Evolutionary conservation across 2,329 filamentous ascomycete genomes (phyloP).

Genomic region (Lasiodiplodia sp.): DNA sequence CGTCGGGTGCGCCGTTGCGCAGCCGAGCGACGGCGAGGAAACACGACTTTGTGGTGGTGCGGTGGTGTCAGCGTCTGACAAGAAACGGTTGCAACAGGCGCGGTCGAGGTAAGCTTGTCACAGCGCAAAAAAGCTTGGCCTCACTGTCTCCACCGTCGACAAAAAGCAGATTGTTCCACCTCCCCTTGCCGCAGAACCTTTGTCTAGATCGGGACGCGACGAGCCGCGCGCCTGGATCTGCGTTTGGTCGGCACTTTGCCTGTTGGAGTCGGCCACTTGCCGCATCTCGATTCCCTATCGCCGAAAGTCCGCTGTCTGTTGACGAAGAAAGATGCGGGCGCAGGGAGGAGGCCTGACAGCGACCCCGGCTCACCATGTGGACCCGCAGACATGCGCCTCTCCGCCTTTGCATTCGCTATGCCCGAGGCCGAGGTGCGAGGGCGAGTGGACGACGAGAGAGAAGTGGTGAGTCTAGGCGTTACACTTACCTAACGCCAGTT

Average conservation of each 20-base stretch:
- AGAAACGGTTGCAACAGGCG: neutral
- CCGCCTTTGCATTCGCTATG: neutral
- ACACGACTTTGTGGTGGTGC: too few species aligned
- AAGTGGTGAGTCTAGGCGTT: neutral
- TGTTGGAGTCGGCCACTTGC: neutral
- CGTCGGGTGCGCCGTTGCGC: too few species aligned
- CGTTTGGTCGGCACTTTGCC: neutral
- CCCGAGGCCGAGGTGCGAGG: neutral
- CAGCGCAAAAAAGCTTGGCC: neutral
- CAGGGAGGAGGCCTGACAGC: neutral
- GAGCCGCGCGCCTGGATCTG: neutral
- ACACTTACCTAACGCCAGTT: slow-evolving; percentile 3
- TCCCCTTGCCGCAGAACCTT: too few species aligned
- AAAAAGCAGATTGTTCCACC: neutral
- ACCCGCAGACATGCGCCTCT: neutral
- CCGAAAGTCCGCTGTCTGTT: neutral
- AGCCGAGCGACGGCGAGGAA: too few species aligned
- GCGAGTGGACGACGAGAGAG: neutral
- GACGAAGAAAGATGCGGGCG: neutral
- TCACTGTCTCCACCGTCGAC: neutral
- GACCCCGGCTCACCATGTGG: too few species aligned
- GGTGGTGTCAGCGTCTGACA: neutral
- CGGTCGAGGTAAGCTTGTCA: neutral
- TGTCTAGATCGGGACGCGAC: neutral
- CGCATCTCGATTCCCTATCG: neutral